A percentile compares a stretch with the other conserved stretches of the same genome.
These are phyloP conservation scores for Dunaliella sp. DNA, from an alignment of 139 green algal genomes.

Conservation along the genomic window DNA sequence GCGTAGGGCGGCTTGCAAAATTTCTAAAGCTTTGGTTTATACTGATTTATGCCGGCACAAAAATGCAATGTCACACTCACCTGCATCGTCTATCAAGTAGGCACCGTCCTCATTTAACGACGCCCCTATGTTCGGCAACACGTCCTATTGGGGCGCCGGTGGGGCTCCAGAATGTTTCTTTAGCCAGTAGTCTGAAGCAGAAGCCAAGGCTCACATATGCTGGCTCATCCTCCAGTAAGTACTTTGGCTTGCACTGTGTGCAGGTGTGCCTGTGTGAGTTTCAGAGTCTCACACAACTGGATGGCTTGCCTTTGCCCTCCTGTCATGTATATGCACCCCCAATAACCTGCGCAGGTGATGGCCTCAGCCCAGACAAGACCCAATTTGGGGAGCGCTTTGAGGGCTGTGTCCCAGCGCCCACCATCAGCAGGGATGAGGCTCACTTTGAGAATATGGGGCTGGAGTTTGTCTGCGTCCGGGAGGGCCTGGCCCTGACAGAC, in stretches of 20 bases:
- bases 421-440: constrained; percentile 62
- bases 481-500: constrained; percentile 67
- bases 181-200: not conserved
- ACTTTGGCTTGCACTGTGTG: not conserved
- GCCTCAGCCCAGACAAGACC: constrained; percentile 34
- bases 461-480: constrained; percentile 67
- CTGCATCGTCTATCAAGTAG: no score
- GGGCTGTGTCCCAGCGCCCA: not conserved
- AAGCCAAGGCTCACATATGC: constrained; percentile 8
- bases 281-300: no score
- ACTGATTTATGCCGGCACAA: no score
- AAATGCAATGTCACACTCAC: no score
- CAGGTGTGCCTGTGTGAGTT: no score
- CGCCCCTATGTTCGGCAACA: no score
- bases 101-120: no score
- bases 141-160: not conserved
- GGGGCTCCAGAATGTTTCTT: not conserved
- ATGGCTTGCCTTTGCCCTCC: no score
- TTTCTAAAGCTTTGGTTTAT: no score
- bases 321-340: no score
- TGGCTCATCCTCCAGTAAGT: constrained; percentile 2
- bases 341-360: constrained; percentile 35
- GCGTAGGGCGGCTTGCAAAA: no score
- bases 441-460: constrained; percentile 61
- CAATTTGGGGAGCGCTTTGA: constrained; percentile 16